Evolutionary conservation across 2,329 filamentous ascomycete genomes (phyloP), one percentile per base, ranked within the genome.

Genomic region (Xylariaceae sp.): DNA sequence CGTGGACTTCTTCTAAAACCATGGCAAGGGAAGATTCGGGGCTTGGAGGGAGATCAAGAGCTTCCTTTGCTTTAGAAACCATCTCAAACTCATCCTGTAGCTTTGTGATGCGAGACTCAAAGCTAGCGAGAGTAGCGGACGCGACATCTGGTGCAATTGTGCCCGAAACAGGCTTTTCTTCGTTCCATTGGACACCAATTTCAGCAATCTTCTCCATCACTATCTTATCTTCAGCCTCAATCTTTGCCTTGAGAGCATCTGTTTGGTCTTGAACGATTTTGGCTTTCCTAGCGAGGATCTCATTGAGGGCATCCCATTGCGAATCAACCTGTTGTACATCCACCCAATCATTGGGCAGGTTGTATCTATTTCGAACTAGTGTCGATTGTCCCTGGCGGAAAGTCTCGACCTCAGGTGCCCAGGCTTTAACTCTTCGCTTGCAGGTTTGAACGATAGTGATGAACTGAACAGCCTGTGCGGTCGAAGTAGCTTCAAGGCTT

Each of bases 401-500:
- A 44, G 92, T 89, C 68, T 96, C 93, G 36, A 99, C 91, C 73
- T 99, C 95, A 0, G 94, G 94, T 6, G 92, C 92, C 95, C 95
- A 99, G 3, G 89, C 80, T 74, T 92, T 94, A 48, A 96, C 93
- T 72, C 96, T 96, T 46, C 92, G 88, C 79, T 96, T 96, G 78
- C 92, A 97, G 70, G 91, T 91, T 76, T 99, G 95, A 4, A 99
- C 95, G 51, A 94, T 93, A 0, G 96, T 99, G 71, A 99, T 99
- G 76, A 99, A 99, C 33, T 95, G 92, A 3, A 99, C 96, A 21
- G 96, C 95, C 72, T 98, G 93, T 0, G 94, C 94, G 4, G 95
- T 99, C 1, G 95, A 98, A 4, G 91, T 94, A 17, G 93, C 92
- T 73, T 98, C 94, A 39, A 98, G 85, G 23, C 91, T 94, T 71